Evolutionary conservation across 139 green algal species (phyloP).

Genomic region (Closterium sp.): DNA sequence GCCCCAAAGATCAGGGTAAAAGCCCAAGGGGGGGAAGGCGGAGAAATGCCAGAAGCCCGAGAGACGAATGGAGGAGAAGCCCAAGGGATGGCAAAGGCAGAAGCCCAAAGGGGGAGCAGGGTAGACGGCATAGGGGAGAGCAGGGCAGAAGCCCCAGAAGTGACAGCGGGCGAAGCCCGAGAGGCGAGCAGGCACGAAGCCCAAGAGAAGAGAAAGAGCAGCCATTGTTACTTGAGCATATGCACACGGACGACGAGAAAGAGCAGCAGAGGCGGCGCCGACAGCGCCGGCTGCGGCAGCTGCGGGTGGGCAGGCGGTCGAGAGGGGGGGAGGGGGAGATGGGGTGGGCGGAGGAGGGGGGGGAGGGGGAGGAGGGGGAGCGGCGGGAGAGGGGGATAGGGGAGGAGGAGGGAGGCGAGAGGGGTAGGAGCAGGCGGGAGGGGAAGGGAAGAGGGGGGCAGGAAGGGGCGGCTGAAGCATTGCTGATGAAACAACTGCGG

Average conservation of each 20-base stretch:
- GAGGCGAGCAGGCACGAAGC: too few relatives aligned
- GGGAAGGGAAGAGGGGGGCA: background rate
- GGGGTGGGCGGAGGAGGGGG: background rate
- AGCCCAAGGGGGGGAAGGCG: background rate
- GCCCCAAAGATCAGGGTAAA: background rate
- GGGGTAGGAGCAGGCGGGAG: background rate
- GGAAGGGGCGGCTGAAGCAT: background rate
- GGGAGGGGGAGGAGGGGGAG: background rate
- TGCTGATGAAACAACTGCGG: background rate
- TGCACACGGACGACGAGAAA: background rate
- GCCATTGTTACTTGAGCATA: too few relatives aligned
- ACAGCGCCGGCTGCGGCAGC: background rate
- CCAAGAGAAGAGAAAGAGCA: too few relatives aligned
- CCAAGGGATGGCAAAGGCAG: too few relatives aligned
- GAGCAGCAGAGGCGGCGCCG: background rate
- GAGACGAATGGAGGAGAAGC: background rate
- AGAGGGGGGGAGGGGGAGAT: background rate
- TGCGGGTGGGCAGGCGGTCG: background rate
- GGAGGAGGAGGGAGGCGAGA: background rate
- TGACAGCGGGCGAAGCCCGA: too few relatives aligned
- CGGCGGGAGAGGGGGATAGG: background rate
- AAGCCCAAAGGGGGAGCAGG: too few relatives aligned
- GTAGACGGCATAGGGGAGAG: too few relatives aligned
- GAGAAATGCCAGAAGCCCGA: background rate
- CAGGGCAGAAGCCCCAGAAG: too few relatives aligned